phyloP scores from a whole-genome alignment of 2,329 filamentous ascomycete genomes.

The Juglanconis sp. region DNA sequence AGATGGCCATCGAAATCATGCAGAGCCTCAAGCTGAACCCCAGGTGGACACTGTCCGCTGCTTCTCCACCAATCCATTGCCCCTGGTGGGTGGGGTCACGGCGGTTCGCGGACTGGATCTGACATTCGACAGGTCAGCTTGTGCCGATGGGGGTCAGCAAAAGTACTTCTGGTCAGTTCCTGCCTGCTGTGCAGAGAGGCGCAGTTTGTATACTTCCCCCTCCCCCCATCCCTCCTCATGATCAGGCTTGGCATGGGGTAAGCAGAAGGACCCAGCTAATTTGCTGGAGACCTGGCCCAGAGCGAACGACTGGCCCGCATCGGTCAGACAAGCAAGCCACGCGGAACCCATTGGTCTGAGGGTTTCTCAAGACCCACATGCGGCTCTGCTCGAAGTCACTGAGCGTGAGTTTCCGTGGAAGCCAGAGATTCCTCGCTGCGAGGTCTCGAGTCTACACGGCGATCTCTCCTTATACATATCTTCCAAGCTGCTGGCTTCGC shows the following conservation, averaged over 20 bases:
- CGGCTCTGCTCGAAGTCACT: constrained; percentile 14
- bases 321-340: not conserved
- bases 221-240: not conserved
- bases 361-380: not conserved
- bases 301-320: constrained; percentile 1
- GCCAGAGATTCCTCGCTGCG: not conserved
- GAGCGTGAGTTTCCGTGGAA: not conserved
- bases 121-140: constrained; percentile 12
- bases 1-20: not conserved
- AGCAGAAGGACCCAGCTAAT: constrained; percentile 14
- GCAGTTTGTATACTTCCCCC: constrained; percentile 13
- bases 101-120: constrained; percentile 6
- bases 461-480: constrained; percentile 17
- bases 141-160: constrained; percentile 10
- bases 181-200: constrained; percentile 7
- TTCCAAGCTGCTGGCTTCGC: constrained; percentile 12
- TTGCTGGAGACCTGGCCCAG: constrained; percentile 1
- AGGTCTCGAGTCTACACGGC: not conserved
- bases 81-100: not conserved
- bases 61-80: constrained; percentile 5
- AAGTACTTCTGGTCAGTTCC: not conserved
- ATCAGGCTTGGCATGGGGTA: constrained; percentile 12
- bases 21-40: constrained; percentile 19
- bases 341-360: constrained; percentile 1
- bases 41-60: not conserved